A percentile compares a stretch with the other conserved stretches of the same genome.
Evolutionary conservation across 2,329 filamentous ascomycete species (phyloP).

Genomic region (Periconia sp.): DNA sequence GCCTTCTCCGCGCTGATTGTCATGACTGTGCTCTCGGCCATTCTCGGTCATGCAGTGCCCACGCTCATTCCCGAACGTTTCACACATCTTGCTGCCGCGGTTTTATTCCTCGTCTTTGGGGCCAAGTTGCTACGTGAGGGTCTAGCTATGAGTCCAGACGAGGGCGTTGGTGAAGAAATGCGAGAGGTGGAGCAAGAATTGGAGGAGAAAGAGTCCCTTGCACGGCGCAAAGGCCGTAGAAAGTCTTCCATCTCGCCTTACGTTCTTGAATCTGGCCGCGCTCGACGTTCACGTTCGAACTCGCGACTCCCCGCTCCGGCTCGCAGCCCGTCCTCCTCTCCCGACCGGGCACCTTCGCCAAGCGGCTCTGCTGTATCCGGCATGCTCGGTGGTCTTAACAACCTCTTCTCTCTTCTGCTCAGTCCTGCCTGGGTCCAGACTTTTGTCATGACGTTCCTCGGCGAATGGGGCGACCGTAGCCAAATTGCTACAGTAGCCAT

Average conservation of each 20-base stretch:
- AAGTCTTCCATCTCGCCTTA: conserved; percentile 76
- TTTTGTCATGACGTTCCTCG: conserved; percentile 98
- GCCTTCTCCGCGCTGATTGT: conserved; percentile 89
- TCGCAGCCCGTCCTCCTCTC: conserved; percentile 73
- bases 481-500: conserved; percentile 99
- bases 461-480: conserved; percentile 96
- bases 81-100: conserved; percentile 84
- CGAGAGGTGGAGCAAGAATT: conserved; percentile 94
- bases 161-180: conserved; percentile 96
- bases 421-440: conserved; percentile 99
- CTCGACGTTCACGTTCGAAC: conserved; percentile 73
- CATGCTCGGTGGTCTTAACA: conserved; percentile 72
- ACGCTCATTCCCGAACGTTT: conserved; percentile 88
- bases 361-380: conserved; percentile 60
- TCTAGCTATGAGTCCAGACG: conserved; percentile 83
- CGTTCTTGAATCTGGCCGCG: conserved; percentile 79
- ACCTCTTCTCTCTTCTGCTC: conserved; percentile 84
- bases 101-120: conserved; percentile 89
- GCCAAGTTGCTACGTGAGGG: conserved; percentile 84
- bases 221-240: conserved; percentile 67
- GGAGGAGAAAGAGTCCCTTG: conserved; percentile 86
- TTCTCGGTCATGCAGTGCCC: conserved; percentile 91
- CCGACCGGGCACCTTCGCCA: conserved; percentile 52
- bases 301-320: conserved; percentile 80
- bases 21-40: conserved; percentile 94